Conservation (phyloP, 106 monocot genomes). For the Apostasia ramifera region DNA sequence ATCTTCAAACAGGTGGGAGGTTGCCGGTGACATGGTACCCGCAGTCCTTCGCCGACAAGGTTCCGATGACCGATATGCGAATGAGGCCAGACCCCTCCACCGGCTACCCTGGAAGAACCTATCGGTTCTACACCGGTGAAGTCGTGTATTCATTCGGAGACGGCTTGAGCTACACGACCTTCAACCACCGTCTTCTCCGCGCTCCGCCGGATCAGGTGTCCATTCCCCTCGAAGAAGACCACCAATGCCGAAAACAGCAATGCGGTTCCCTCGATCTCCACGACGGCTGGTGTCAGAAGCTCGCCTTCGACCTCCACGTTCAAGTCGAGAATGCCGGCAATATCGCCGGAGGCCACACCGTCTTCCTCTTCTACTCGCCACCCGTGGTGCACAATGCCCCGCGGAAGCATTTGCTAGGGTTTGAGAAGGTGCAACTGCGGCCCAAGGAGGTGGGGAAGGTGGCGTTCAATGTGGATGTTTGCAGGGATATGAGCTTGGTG, state of each 20-base stretch:
- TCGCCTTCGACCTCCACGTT: constrained; percentile 49
- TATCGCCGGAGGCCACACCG: constrained; percentile 51
- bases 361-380: constrained; percentile 73
- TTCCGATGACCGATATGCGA: constrained; percentile 88
- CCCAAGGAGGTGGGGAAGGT: constrained; percentile 29
- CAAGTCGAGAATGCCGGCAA: constrained; percentile 49
- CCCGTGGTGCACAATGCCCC: constrained; percentile 71
- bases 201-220: constrained; percentile 55
- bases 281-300: constrained; percentile 31
- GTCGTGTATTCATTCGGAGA: constrained; percentile 74
- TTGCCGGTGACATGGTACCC: constrained; percentile 94
- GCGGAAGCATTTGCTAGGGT: constrained; percentile 71
- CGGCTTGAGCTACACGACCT: constrained; percentile 73
- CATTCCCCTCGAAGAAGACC: constrained; percentile 46
- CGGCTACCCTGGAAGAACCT: constrained; percentile 83
- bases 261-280: constrained; percentile 57
- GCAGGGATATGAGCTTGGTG: constrained; percentile 79
- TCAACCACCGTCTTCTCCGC: constrained; percentile 42
- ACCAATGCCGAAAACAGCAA: constrained; percentile 29
- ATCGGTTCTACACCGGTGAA: constrained; percentile 92
- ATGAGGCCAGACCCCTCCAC: constrained; percentile 73
- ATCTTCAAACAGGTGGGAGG: constrained; percentile 50
- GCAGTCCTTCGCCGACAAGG: constrained; percentile 50
- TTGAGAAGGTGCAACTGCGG: constrained; percentile 62
- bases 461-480: constrained; percentile 76